Evolutionary conservation across 306 rosid genomes (phyloP).

Genomic region (Aeschynomene evenia): DNA sequence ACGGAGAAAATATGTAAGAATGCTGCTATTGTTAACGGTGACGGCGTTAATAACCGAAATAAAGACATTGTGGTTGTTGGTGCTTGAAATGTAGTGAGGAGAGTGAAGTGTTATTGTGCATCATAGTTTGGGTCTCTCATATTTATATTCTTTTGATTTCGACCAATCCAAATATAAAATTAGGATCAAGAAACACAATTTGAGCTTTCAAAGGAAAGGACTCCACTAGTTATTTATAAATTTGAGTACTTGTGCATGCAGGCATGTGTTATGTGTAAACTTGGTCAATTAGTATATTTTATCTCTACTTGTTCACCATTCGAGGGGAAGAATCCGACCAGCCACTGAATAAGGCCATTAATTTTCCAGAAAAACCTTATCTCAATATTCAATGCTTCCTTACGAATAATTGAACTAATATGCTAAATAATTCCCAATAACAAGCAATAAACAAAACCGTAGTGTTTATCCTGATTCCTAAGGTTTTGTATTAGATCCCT

Average conservation of each 20-base stretch:
- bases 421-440: background rate
- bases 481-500: background rate
- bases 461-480: background rate
- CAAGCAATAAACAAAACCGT: background rate
- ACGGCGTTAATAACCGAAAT: background rate
- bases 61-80: constrained; percentile 22
- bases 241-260: too few relatives aligned
- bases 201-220: background rate
- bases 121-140: background rate
- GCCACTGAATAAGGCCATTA: background rate
- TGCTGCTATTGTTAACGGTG: background rate
- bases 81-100: background rate
- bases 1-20: constrained; percentile 23
- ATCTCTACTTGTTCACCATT: background rate
- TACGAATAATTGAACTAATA: background rate
- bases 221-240: background rate
- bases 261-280: too few relatives aligned
- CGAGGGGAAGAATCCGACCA: background rate
- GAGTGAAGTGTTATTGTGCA: background rate
- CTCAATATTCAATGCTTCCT: constrained; percentile 20
- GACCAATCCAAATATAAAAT: background rate
- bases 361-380: constrained; percentile 19
- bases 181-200: background rate
- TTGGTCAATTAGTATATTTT: background rate
- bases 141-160: too few relatives aligned